Evolutionary conservation across 139 green algal genomes (phyloP).

Genomic region (Chlamydomonas sphaeroides): DNA sequence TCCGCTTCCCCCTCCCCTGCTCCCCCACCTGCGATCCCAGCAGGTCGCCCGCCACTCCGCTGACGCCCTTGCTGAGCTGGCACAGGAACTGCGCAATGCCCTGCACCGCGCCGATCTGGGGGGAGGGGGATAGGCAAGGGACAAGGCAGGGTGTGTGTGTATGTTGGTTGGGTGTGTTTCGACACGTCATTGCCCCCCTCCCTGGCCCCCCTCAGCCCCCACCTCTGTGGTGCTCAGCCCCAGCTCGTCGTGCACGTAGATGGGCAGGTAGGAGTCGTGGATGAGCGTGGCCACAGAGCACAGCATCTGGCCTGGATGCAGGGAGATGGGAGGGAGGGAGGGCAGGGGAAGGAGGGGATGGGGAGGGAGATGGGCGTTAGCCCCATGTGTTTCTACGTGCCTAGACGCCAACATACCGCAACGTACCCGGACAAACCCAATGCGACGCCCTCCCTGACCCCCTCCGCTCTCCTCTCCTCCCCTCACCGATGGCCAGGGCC

Average conservation of each 20-base stretch:
- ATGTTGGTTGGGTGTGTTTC: no score
- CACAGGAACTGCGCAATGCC: slow-evolving; percentile 81
- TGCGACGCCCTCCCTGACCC: no score
- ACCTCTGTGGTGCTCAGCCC: slow-evolving; percentile 72
- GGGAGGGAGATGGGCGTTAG: no score
- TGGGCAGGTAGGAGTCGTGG: slow-evolving; percentile 88
- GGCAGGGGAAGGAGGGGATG: no score
- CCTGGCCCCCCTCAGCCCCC: no score
- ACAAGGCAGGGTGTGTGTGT: no score
- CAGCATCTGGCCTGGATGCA: slow-evolving; percentile 69
- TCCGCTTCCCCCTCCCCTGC: background rate
- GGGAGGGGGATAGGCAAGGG: background rate
- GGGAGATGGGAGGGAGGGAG: background rate
- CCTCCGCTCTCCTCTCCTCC: no score
- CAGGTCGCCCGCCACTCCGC: slow-evolving; percentile 77
- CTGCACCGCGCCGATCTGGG: slow-evolving; percentile 84
- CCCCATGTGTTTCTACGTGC: no score
- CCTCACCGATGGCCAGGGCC: slow-evolving; percentile 57
- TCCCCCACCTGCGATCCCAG: slow-evolving; percentile 64
- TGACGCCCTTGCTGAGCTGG: slow-evolving; percentile 78
- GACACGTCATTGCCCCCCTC: no score
- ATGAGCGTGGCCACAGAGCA: slow-evolving; percentile 88
- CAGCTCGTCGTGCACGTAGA: slow-evolving; percentile 87
- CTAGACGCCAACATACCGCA: no score
- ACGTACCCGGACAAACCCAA: no score